Evolutionary conservation across 257 asterid species (phyloP).

Genomic region (Jaltomata sinuosa): DNA sequence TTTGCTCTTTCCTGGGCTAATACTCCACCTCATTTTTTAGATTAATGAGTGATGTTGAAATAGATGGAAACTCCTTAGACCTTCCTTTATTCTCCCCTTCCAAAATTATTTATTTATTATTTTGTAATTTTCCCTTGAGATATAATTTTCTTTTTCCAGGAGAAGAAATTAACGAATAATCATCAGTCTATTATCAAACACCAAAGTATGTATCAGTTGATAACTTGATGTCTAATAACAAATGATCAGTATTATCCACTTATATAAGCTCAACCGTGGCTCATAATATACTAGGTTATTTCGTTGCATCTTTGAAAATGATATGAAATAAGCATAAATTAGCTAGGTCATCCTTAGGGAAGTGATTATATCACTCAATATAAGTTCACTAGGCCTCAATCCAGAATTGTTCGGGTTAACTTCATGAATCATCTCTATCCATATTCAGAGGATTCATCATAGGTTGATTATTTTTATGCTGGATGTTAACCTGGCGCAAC

Average conservation of each 20-base stretch:
- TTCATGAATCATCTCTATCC: background rate
- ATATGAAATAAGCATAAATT: background rate
- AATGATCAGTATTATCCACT: background rate
- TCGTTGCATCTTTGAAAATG: background rate
- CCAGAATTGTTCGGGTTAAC: background rate
- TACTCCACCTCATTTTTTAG: background rate
- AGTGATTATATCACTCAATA: background rate
- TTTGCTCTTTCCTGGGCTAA: background rate
- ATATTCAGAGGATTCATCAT: background rate
- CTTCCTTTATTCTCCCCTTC: background rate
- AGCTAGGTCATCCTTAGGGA: background rate
- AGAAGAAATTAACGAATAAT: background rate
- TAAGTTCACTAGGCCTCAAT: background rate
- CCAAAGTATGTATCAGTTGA: background rate
- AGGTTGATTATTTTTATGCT: background rate
- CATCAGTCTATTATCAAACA: background rate
- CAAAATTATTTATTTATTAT: background rate
- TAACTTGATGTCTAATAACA: background rate
- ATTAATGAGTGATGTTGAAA: background rate
- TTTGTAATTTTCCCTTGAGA: background rate
- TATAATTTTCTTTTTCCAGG: background rate
- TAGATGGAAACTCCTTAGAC: background rate
- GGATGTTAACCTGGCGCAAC: background rate
- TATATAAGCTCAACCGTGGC: background rate
- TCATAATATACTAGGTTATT: background rate